These are phyloP conservation scores for Porphyra umbilicalis DNA, from an alignment of 31 red algal genomes.

Conservation along the genomic window DNA sequence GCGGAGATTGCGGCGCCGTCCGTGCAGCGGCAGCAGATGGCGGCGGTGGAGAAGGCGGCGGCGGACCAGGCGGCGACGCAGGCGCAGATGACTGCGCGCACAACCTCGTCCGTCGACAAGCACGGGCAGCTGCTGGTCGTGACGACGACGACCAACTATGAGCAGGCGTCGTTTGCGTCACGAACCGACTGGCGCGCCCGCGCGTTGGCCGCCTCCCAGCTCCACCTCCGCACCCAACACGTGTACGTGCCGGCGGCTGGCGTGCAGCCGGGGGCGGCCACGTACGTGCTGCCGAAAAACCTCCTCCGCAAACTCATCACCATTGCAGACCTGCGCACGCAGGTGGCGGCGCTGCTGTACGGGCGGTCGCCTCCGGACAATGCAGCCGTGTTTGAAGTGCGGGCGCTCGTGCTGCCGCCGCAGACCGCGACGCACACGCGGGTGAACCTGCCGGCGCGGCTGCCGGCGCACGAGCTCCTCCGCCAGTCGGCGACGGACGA, in stretches of 20 bases:
- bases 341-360: constrained; percentile 73
- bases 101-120: constrained; percentile 70
- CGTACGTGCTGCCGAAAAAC: constrained; percentile 89
- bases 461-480: constrained; percentile 56
- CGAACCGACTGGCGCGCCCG: constrained; percentile 86
- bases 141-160: constrained; percentile 85
- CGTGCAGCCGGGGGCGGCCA: constrained; percentile 14
- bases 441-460: constrained; percentile 48
- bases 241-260: constrained; percentile 69
- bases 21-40: constrained; percentile 90
- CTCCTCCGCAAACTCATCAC: constrained; percentile 68
- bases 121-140: constrained; percentile 85
- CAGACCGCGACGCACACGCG: constrained; percentile 78
- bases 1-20: constrained; percentile 86
- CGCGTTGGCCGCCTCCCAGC: constrained; percentile 80
- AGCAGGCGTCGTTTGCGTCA: constrained; percentile 76
- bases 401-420: constrained; percentile 69
- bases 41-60: constrained; percentile 84
- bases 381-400: constrained; percentile 55
- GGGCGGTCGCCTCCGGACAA: constrained; percentile 64
- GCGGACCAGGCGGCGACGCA: constrained; percentile 50
- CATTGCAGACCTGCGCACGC: constrained; percentile 73
- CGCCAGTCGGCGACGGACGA: background rate
- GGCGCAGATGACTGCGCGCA: constrained; percentile 85
- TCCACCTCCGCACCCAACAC: constrained; percentile 71